Evolutionary conservation across 495 filamentous ascomycete genomes (phyloP).

Genomic region (Aspergillus hancockii): DNA sequence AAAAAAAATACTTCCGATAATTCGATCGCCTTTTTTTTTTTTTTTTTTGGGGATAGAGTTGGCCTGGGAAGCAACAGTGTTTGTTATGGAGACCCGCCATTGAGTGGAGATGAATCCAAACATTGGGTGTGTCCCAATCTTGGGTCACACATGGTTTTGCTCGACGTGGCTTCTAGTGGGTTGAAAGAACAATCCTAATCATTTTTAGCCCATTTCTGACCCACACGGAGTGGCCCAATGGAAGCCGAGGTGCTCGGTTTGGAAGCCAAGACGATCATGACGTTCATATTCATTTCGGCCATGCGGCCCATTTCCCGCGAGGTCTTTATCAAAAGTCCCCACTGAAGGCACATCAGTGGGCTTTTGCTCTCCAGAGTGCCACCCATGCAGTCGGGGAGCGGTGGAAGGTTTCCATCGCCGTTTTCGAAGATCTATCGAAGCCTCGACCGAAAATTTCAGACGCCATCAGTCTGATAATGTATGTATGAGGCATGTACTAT

Average conservation of each 20-base stretch:
- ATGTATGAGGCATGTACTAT: not conserved
- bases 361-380: conserved; percentile 13
- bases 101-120: conserved; percentile 5
- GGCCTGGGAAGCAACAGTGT: not conserved
- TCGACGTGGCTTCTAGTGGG: conserved; percentile 9
- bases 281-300: conserved; percentile 25
- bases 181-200: conserved; percentile 10
- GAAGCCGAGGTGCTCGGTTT: conserved; percentile 6
- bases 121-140: not conserved
- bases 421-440: conserved; percentile 26
- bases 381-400: conserved; percentile 3
- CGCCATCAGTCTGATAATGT: conserved; percentile 20
- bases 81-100: conserved; percentile 1
- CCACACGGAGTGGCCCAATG: not conserved
- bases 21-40: not conserved
- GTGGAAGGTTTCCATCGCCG: conserved; percentile 20
- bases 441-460: conserved; percentile 16
- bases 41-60: not conserved
- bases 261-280: conserved; percentile 23
- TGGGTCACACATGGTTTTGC: conserved; percentile 21
- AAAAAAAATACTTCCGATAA: not conserved
- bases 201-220: not conserved
- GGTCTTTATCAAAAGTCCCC: conserved; percentile 23
- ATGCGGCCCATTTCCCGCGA: conserved; percentile 25
- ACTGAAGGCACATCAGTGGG: conserved; percentile 25